Evolutionary conservation across 345 rosid species (phyloP), one percentile per base, ranked within the genome.

Genomic region (Raphanus sativus): DNA sequence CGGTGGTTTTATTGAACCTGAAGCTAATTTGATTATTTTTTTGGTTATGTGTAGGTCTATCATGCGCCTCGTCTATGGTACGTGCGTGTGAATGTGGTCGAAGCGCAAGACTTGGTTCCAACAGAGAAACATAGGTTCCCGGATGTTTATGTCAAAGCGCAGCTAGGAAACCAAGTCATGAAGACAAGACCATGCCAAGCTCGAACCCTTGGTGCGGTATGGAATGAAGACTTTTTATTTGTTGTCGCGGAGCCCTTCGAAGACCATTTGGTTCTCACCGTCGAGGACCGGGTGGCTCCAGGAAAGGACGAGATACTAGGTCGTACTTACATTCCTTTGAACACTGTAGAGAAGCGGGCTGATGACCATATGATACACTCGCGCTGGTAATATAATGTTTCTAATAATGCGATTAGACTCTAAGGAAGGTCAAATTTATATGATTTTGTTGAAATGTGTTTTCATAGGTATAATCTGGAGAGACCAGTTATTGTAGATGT

Each of bases 191-290:
- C 90, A 7, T 88, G 91, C 75, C 98, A 87, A 60, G 93, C 90
- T 63, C 85, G 89, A 64, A 84, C 86, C 60, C 82, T 92, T 65
- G 92, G 88, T 69, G 92, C 99, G 1, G 76, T 91, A 38, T 96
- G 99, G 99, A 93, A 96, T 24, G 99, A 96, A 83, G 99, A 96
- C 81, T 89, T 96, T 73, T 72, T 91, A 80, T 90, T 95, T 80
- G 97, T 96, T 61, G 94, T 86, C 4, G 90, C 99, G 2, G 99
- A 93, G 76, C 96, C 98, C 1, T 90, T 93, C 71, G 98, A 93
- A 83, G 99, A 96, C 78, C 91, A 82, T 78, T 80, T 96, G 78
- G 77, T 90, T 58, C 83, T 96, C 36, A 81, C 89, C 0, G 96
- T 93, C n/a, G 99, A 89, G 73, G 97, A 96, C 63, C 82, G 98